Conservation (phyloP, 1,139 yeast species). For the Nadsonia commutata region DNA sequence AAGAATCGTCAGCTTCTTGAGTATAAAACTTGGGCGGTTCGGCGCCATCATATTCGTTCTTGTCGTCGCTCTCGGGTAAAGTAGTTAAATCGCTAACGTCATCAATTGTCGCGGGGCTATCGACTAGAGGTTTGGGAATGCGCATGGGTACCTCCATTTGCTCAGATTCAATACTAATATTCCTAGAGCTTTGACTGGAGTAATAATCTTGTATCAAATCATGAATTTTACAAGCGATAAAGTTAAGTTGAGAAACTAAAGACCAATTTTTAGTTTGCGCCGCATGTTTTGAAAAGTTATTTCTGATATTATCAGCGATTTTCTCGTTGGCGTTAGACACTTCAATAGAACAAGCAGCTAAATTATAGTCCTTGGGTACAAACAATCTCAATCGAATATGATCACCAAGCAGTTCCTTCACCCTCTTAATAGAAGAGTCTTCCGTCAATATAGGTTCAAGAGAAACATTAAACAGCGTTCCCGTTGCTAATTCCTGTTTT, state of each 20-base stretch:
- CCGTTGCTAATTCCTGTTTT: background rate
- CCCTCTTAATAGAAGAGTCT: background rate
- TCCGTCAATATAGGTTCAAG: background rate
- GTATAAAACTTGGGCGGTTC: conserved; percentile 4
- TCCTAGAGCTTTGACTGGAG: background rate
- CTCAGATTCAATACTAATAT: background rate
- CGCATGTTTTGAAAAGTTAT: background rate
- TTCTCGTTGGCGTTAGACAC: background rate
- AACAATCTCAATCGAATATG: background rate
- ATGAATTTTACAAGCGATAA: background rate
- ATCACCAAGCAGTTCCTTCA: background rate
- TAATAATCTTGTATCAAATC: background rate
- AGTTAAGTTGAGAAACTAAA: background rate
- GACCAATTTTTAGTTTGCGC: background rate
- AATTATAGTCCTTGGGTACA: background rate
- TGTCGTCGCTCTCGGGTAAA: conserved; percentile 1
- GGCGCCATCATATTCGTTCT: conserved; percentile 1
- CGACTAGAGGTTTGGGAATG: background rate
- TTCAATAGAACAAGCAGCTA: background rate
- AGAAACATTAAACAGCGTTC: background rate
- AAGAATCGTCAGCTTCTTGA: conserved; percentile 3
- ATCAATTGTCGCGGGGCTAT: background rate
- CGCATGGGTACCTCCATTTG: background rate
- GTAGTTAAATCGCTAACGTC: background rate
- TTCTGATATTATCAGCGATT: background rate